Conservation (phyloP, 768 basidiomycete genomes). For the Coprinopsis marcescibilis region DNA sequence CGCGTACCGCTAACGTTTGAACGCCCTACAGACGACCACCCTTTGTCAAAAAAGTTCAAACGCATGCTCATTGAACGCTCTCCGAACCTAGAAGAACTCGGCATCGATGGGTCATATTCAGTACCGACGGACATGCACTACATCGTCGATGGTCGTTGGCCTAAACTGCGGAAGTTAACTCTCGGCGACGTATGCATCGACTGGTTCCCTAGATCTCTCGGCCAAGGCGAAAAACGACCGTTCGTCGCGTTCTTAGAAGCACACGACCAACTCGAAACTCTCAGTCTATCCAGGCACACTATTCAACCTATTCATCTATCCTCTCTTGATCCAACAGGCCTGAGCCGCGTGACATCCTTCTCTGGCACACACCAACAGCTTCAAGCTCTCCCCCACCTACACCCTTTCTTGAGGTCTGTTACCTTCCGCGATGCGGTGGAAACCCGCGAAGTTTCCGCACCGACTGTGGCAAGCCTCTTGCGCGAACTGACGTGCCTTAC, state of each 20-base stretch:
- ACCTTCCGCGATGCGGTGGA: constrained; percentile 61
- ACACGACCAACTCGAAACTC: constrained; percentile 47
- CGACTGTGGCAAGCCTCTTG: constrained; percentile 55
- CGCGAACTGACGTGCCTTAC: constrained; percentile 48
- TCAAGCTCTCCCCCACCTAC: constrained; percentile 51
- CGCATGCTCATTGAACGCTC: constrained; percentile 64
- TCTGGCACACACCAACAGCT: constrained; percentile 64
- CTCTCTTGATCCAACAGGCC: constrained; percentile 38
- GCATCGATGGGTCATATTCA: constrained; percentile 47
- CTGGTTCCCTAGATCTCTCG: constrained; percentile 35
- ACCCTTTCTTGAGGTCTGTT: constrained; percentile 46
- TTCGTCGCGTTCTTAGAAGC: constrained; percentile 67
- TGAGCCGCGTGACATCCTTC: constrained; percentile 51
- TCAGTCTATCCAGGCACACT: constrained; percentile 47
- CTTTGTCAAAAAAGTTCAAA: constrained; percentile 53
- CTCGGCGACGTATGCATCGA: constrained; percentile 65
- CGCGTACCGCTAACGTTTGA: constrained; percentile 1
- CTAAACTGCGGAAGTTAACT: constrained; percentile 49
- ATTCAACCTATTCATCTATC: constrained; percentile 50
- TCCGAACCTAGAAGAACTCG: constrained; percentile 61
- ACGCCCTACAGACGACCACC: constrained; percentile 38
- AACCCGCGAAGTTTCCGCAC: constrained; percentile 62
- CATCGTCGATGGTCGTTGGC: constrained; percentile 62
- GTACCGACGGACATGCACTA: constrained; percentile 51
- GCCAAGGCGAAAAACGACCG: constrained; percentile 42